Percentiles rank a stretch among this genome's conserved stretches.
These are phyloP conservation scores for Galerina marginata DNA, from an alignment of 768 basidiomycete species.

Conservation along the genomic window DNA sequence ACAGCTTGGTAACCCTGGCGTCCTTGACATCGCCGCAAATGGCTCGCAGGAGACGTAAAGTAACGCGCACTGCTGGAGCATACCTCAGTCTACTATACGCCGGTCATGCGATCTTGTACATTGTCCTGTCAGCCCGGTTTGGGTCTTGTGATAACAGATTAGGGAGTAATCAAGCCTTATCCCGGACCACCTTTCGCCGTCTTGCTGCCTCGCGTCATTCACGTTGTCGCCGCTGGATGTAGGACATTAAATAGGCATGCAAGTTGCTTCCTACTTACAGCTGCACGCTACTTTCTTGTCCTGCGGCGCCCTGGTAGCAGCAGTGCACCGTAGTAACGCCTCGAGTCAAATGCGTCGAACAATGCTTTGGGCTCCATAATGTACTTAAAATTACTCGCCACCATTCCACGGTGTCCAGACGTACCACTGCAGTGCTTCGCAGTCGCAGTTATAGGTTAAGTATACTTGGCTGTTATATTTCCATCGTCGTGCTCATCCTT, in stretches of 20 bases:
- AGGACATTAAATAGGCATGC: too few relatives aligned
- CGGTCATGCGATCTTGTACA: slow-evolving; percentile 1
- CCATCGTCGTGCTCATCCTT: too few relatives aligned
- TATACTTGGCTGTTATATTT: too few relatives aligned
- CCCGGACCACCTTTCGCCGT: too few relatives aligned
- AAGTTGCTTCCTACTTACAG: too few relatives aligned
- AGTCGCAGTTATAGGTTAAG: too few relatives aligned
- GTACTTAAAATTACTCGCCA: background rate
- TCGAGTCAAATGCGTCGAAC: slow-evolving; percentile 13
- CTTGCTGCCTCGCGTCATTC: too few relatives aligned
- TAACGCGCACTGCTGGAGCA: background rate
- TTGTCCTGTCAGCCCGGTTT: background rate
- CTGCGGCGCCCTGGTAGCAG: background rate
- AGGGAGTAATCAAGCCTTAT: background rate
- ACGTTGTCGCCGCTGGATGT: too few relatives aligned
- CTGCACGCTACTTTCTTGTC: background rate
- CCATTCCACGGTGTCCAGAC: background rate
- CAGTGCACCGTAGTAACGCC: background rate
- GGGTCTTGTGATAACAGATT: background rate
- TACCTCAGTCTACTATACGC: background rate
- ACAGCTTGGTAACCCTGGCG: background rate
- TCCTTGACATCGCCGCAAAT: background rate
- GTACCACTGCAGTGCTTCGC: background rate
- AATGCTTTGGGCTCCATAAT: slow-evolving; percentile 3
- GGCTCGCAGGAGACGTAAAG: background rate